Evolutionary conservation across 2,329 filamentous ascomycete species (phyloP).

Genomic region (Xylariales sp.): DNA sequence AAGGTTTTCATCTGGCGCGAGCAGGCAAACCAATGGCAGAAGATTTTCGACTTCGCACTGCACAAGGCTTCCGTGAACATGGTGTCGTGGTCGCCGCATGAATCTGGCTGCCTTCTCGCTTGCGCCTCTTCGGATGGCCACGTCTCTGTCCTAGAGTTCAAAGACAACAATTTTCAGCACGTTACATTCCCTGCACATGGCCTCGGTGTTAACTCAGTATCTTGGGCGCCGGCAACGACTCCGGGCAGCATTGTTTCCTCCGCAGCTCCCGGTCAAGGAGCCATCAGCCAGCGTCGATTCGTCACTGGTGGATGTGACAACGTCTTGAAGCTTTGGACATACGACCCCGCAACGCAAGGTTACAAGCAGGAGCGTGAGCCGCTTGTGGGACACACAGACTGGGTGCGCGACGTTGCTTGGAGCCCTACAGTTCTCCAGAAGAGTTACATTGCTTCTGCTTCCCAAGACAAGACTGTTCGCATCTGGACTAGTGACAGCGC

Average conservation of each 20-base stretch:
- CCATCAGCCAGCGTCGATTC: slow-evolving; percentile 70
- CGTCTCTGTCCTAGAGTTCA: slow-evolving; percentile 93
- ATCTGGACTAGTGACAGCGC: slow-evolving; percentile 85
- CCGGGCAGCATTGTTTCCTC: slow-evolving; percentile 83
- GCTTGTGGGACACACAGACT: slow-evolving; percentile 82
- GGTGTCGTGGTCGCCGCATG: slow-evolving; percentile 95
- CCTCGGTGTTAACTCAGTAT: slow-evolving; percentile 91
- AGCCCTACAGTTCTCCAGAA: slow-evolving; percentile 91
- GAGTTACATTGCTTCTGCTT: slow-evolving; percentile 92
- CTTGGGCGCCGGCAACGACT: slow-evolving; percentile 83
- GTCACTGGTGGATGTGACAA: slow-evolving; percentile 96
- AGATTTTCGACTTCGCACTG: slow-evolving; percentile 86
- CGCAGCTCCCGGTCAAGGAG: slow-evolving; percentile 49
- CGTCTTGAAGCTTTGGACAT: slow-evolving; percentile 88
- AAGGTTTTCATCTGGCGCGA: slow-evolving; percentile 99
- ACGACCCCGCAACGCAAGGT: slow-evolving; percentile 55
- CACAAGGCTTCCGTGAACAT: slow-evolving; percentile 97
- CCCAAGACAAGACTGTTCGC: slow-evolving; percentile 93
- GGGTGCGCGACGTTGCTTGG: slow-evolving; percentile 98
- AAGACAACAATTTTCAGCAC: slow-evolving; percentile 90
- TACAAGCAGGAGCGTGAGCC: slow-evolving; percentile 61
- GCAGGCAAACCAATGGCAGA: slow-evolving; percentile 70
- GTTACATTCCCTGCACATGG: slow-evolving; percentile 88
- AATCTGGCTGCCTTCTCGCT: slow-evolving; percentile 89
- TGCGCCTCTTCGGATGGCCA: slow-evolving; percentile 92